Evolutionary conservation across 2,329 filamentous ascomycete genomes (phyloP), one percentile per base, ranked within the genome.

Genomic region (Fusarium illudens): DNA sequence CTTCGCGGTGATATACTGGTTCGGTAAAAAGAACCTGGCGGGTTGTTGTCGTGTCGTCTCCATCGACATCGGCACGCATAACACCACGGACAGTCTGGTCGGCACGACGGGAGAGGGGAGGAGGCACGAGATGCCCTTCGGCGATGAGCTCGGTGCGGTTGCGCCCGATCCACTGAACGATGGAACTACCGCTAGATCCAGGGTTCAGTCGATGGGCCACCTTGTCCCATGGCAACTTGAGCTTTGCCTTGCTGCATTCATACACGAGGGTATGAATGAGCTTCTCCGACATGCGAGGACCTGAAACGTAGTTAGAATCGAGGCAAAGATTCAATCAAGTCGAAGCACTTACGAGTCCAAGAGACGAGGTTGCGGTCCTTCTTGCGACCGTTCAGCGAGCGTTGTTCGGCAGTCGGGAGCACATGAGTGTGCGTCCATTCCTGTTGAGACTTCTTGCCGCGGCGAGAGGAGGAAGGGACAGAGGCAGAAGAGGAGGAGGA

Each of bases 211-310:
- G 76, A 50, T 82, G 79, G 22, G 80, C 80, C 39, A 82, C 75
- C 0, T 68, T 53, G 13, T 81, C 77, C 80, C 80, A 83, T 0
- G 81, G 80, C 1, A 83, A 11, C 2, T 75, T 70, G 22, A 79
- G 68, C 27, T 73, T 74, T 49, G 75, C 67, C 6, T 76, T 66
- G 12, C 62, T 58, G 33, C 74, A 78, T 65, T 84, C 82, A 32
- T 81, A 84, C 11, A 79, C 72, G 1, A 83, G 64, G 57, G 79
- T 71, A 1, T 84, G 72, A 0, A 84, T 59, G 0, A 83, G 65
- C 68, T 84, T 84, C 34, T 84, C 82, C 1, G 76, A 73, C 80
- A 84, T 84, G 10, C 82, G 79, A 10, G 80, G 78, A 1, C 81
- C 82, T 85, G 48, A 3, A 17, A 44, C n/a, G 1, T 15, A 20